Conservation (phyloP, 495 filamentous ascomycete species). For the Penicillium crystallinum region DNA sequence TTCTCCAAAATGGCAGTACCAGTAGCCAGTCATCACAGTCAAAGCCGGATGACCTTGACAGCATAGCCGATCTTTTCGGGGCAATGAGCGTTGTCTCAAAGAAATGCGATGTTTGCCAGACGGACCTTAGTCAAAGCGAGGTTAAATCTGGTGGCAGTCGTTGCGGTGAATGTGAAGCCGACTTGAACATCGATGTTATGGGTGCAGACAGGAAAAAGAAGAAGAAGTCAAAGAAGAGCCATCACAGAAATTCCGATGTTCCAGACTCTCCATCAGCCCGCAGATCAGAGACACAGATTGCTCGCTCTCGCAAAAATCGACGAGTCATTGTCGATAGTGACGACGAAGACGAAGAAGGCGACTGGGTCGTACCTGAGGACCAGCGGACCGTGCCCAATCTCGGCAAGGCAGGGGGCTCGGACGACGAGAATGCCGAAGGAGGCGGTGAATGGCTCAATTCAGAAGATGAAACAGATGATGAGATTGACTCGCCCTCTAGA, state of each 20-base stretch:
- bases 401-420: conserved; percentile 72
- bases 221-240: conserved; percentile 38
- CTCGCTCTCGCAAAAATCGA: conserved; percentile 47
- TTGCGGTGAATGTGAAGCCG: conserved; percentile 67
- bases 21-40: conserved; percentile 43
- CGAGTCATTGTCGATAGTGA: conserved; percentile 58
- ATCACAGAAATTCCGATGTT: conserved; percentile 20
- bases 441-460: conserved; percentile 72
- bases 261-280: conserved; percentile 16
- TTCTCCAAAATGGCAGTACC: conserved; percentile 53
- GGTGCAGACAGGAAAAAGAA: conserved; percentile 39
- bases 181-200: conserved; percentile 49
- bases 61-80: conserved; percentile 77
- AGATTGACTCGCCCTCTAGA: conserved; percentile 31
- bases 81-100: conserved; percentile 74
- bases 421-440: conserved; percentile 82
- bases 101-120: conserved; percentile 85
- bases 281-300: conserved; percentile 18
- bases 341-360: conserved; percentile 64
- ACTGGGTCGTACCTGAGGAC: conserved; percentile 68
- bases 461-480: conserved; percentile 54
- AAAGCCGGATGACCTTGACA: conserved; percentile 65
- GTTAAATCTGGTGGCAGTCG: conserved; percentile 53
- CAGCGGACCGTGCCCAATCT: conserved; percentile 53
- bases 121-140: conserved; percentile 57